phyloP scores from a whole-genome alignment of 441 rosid genomes.

The Erodium moschatum region DNA sequence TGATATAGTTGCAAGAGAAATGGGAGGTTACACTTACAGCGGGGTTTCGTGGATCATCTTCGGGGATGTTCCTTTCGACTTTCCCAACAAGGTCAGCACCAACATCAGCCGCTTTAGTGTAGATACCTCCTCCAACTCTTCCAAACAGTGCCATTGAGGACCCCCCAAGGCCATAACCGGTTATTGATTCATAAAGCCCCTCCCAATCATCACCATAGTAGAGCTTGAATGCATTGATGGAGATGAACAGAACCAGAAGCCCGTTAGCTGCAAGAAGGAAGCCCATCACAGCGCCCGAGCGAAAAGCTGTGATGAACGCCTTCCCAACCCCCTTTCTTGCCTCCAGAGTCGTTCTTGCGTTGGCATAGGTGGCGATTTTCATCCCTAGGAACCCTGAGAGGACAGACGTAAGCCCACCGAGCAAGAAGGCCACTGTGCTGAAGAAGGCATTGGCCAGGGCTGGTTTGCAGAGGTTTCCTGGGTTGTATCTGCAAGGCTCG shows the following conservation, averaged over 20 bases:
- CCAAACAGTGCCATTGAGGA: slow-evolving; percentile 66
- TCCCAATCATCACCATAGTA: slow-evolving; percentile 50
- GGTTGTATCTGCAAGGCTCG: slow-evolving; percentile 38
- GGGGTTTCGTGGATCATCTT: slow-evolving; percentile 43
- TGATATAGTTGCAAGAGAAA: neutral
- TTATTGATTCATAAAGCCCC: slow-evolving; percentile 61
- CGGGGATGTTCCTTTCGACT: slow-evolving; percentile 41
- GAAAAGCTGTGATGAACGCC: slow-evolving; percentile 38
- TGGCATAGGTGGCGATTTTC: no score
- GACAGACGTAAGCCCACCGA: slow-evolving; percentile 41
- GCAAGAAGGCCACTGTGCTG: slow-evolving; percentile 44
- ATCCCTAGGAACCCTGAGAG: slow-evolving; percentile 46
- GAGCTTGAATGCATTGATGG: slow-evolving; percentile 37
- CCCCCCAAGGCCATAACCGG: slow-evolving; percentile 59
- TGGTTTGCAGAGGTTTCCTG: slow-evolving; percentile 34
- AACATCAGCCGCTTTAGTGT: slow-evolving; percentile 44
- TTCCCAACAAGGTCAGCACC: slow-evolving; percentile 47
- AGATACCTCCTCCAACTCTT: slow-evolving; percentile 59
- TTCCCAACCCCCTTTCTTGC: slow-evolving; percentile 41
- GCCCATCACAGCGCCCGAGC: slow-evolving; percentile 45
- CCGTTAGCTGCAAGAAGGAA: slow-evolving; percentile 48
- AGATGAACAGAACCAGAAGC: slow-evolving; percentile 35
- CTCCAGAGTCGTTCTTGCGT: slow-evolving; percentile 45
- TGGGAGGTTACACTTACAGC: slow-evolving; percentile 31
- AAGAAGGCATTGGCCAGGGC: slow-evolving; percentile 40